Evolutionary conservation across 805 yeast genomes (phyloP), one percentile per base, ranked within the genome.

Genomic region (Saturnispora hagleri): DNA sequence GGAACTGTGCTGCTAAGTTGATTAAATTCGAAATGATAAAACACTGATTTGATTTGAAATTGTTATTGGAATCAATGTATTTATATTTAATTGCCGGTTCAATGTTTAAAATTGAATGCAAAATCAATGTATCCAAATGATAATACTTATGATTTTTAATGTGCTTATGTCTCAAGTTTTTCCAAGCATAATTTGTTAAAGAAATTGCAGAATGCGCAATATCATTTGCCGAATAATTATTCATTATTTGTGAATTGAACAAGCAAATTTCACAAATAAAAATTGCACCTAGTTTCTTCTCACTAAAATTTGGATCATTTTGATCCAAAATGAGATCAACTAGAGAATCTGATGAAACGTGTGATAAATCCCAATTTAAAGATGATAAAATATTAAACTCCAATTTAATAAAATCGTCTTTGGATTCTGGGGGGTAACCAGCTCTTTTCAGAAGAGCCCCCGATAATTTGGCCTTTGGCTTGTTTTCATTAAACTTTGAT

Each of bases 251-350:
- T 48, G 79, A 75, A 62, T 82, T 78, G 64, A 84, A 82, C 54
- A 80, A 81, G 51, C 82, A 73, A 58, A 84, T 68, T 62, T 84
- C 89, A 60, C 89, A 81, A 44, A 84, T 64, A 67, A 80, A 80
- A 53, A 79, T 68, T 15, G 87, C 73, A 53, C 84, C 78, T 46
- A 73, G 66, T 59, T 77, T 80, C 55, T 82, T 68, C 52, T 77
- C 79, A 54, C 73, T 69, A 40, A 71, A 60, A 55, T 68, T 69
- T 50, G 65, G 66, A 48, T 62, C 61, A 36, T 60, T 54, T 24
- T 58, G 58, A 51, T 58, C 59, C 28, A 82, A 64, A 58, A 73
- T 73, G 49, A 83, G 64, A 59, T 84, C 88, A 52, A 84, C 69
- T 59, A 81, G 81, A 12, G 76, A 69, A 64, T 84, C 89, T 57